These are phyloP conservation scores for Cryptococcus sp. DNA, from an alignment of 1,284 basidiomycete genomes.

Conservation along the genomic window DNA sequence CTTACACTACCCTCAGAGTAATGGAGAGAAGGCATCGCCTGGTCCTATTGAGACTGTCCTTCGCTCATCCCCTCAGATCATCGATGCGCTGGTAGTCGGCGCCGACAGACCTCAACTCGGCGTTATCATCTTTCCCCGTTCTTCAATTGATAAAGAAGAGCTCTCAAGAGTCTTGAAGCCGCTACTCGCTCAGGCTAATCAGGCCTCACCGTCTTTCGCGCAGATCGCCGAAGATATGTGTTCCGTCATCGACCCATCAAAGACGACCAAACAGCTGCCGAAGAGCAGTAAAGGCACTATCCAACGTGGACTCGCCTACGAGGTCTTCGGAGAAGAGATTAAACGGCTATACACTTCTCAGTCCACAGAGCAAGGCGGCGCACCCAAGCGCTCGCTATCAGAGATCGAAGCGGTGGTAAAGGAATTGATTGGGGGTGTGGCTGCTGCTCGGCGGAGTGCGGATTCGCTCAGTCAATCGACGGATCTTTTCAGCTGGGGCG, in stretches of 20 bases:
- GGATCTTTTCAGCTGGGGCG: slow-evolving; percentile 52
- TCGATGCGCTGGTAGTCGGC: slow-evolving; percentile 53
- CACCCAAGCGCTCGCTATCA: background rate
- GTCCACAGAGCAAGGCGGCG: background rate
- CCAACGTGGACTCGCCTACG: slow-evolving; percentile 45
- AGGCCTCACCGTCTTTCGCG: slow-evolving; percentile 41
- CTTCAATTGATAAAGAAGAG: background rate
- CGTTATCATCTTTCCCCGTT: slow-evolving; percentile 42
- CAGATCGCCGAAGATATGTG: slow-evolving; percentile 44
- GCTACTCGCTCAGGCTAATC: slow-evolving; percentile 35
- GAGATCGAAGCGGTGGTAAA: slow-evolving; percentile 13
- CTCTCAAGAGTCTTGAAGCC: slow-evolving; percentile 14
- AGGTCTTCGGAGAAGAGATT: slow-evolving; percentile 36
- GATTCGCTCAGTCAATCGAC: slow-evolving; percentile 26
- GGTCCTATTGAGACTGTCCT: slow-evolving; percentile 41
- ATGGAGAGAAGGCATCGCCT: slow-evolving; percentile 49
- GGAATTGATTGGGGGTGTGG: slow-evolving; percentile 15
- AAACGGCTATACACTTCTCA: slow-evolving; percentile 25
- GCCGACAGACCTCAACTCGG: slow-evolving; percentile 46
- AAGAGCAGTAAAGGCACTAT: slow-evolving; percentile 50
- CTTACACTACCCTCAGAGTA: slow-evolving; percentile 24
- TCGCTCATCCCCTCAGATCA: slow-evolving; percentile 31
- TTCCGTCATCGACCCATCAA: slow-evolving; percentile 17
- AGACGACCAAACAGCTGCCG: slow-evolving; percentile 23
- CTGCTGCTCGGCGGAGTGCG: slow-evolving; percentile 9